phyloP scores from a whole-genome alignment of 441 rosid genomes.

The Pelargonium cotyledonis region DNA sequence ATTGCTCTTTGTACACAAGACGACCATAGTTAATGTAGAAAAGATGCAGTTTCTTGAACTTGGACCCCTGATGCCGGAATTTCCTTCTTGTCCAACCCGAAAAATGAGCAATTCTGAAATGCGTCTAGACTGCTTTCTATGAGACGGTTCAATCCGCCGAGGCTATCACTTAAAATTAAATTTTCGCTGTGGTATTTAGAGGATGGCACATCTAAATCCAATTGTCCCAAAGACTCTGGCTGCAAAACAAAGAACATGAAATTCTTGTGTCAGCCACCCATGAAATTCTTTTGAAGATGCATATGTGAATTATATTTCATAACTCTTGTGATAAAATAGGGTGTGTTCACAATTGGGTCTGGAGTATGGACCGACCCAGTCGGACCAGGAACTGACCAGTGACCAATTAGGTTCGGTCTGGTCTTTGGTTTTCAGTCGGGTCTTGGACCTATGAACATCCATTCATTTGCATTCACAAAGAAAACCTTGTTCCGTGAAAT shows the following conservation, averaged over 20 bases:
- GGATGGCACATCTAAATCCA: slow-evolving; percentile 68
- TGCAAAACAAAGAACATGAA: slow-evolving; percentile 28
- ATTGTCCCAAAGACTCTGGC: slow-evolving; percentile 88
- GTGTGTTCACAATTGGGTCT: no score
- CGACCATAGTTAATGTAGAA: slow-evolving; percentile 9
- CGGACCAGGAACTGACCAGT: no score
- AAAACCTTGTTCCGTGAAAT: no score
- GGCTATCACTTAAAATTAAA: slow-evolving; percentile 64
- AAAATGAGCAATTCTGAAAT: slow-evolving; percentile 79
- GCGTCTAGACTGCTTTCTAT: slow-evolving; percentile 92
- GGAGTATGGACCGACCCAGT: no score
- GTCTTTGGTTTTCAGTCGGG: no score
- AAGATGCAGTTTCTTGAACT: slow-evolving; percentile 36
- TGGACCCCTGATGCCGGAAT: slow-evolving; percentile 39
- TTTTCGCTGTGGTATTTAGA: slow-evolving; percentile 65
- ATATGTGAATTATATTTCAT: no score
- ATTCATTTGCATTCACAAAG: no score
- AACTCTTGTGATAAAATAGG: no score
- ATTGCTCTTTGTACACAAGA: no score
- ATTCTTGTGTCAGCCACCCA: not conserved
- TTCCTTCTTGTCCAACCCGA: slow-evolving; percentile 74
- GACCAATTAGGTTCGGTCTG: no score
- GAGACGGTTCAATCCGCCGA: slow-evolving; percentile 74
- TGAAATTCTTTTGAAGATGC: no score
- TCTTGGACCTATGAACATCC: no score